These are phyloP conservation scores for Daldinia childiae DNA, from an alignment of 495 filamentous ascomycete genomes.

Conservation along the genomic window DNA sequence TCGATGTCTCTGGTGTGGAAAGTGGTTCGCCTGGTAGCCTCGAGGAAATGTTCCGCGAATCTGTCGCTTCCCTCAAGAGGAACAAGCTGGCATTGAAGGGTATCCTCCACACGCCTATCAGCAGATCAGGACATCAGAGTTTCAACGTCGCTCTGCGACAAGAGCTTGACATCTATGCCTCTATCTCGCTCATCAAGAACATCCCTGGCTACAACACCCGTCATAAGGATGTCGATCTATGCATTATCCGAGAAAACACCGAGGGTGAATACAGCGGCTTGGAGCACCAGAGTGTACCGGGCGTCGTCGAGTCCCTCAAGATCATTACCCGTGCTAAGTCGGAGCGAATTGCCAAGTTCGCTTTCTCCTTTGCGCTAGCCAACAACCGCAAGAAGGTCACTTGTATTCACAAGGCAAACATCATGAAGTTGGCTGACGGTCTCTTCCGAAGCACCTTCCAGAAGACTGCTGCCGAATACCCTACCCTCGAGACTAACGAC, in stretches of 20 bases:
- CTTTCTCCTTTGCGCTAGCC: conserved; percentile 95
- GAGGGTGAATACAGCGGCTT: conserved; percentile 99
- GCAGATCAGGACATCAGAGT: conserved; percentile 95
- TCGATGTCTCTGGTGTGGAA: conserved; percentile 89
- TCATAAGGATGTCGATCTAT: conserved; percentile 94
- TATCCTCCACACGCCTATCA: conserved; percentile 96
- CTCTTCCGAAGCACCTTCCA: conserved; percentile 98
- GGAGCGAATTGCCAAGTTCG: conserved; percentile 98
- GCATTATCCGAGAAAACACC: conserved; percentile 99
- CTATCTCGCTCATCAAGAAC: conserved; percentile 97
- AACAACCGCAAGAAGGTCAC: conserved; percentile 99
- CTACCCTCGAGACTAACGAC: conserved; percentile 91
- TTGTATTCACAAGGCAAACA: conserved; percentile 99
- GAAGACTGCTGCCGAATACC: conserved; percentile 89
- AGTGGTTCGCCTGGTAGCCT: conserved; percentile 84
- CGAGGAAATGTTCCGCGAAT: conserved; percentile 93
- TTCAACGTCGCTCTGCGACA: conserved; percentile 99
- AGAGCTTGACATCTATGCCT: conserved; percentile 99
- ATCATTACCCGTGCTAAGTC: conserved; percentile 99
- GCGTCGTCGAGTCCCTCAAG: conserved; percentile 99
- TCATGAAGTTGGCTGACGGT: conserved; percentile 99
- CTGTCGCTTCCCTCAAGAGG: conserved; percentile 91
- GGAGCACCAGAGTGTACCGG: conserved; percentile 96
- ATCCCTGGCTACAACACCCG: conserved; percentile 98
- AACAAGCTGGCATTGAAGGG: conserved; percentile 99